These are phyloP conservation scores for Leccinum rimulosum DNA, from an alignment of 768 basidiomycete genomes.

Conservation along the genomic window DNA sequence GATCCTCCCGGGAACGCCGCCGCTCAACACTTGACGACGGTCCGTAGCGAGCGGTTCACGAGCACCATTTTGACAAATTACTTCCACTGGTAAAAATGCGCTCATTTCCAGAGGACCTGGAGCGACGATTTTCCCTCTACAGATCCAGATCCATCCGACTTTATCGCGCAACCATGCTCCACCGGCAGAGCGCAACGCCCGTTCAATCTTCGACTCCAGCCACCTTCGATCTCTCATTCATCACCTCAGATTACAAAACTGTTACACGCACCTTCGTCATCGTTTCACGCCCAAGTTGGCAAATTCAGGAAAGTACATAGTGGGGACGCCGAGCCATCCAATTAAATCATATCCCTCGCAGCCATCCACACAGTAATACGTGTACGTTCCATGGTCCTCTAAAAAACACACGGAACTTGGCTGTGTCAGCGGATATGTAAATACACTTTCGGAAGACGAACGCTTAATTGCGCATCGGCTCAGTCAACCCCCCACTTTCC, in stretches of 20 bases:
- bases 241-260: conserved; percentile 2
- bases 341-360: not conserved
- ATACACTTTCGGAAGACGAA: conserved; percentile 1
- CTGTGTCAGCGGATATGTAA: conserved; percentile 4
- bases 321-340: not conserved
- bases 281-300: conserved; percentile 2
- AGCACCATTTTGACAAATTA: not conserved
- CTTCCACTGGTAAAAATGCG: not conserved
- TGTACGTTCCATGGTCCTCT: conserved; percentile 8
- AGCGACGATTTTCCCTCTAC: conserved; percentile 8
- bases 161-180: conserved; percentile 14
- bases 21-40: not conserved
- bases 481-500: conserved; percentile 1
- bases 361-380: conserved; percentile 10
- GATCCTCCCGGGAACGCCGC: not conserved
- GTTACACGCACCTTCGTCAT: not conserved
- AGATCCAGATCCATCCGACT: conserved; percentile 25
- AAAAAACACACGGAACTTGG: not conserved
- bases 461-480: conserved; percentile 3
- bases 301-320: not conserved
- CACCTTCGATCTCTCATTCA: conserved; percentile 1
- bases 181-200: conserved; percentile 6
- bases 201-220: conserved; percentile 16
- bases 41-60: not conserved
- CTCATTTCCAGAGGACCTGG: not conserved